Evolutionary conservation across 768 basidiomycete species (phyloP).

Genomic region (Megacollybia marginata): DNA sequence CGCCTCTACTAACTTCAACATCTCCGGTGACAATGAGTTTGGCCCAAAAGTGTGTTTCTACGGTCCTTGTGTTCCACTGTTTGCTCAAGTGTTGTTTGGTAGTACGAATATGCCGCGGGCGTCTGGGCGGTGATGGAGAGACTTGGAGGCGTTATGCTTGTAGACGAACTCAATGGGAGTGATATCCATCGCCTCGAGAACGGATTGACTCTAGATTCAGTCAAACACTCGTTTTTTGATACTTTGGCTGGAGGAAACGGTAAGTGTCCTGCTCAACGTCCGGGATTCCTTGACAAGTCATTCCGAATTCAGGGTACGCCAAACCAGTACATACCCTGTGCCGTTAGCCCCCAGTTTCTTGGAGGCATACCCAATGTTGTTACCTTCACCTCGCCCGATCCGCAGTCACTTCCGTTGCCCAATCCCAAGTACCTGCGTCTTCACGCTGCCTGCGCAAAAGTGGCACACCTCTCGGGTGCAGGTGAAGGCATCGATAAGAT

Average conservation of each 20-base stretch:
- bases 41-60: slow-evolving; percentile 13
- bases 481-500: slow-evolving; percentile 24
- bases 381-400: slow-evolving; percentile 21
- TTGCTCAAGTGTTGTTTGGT: slow-evolving; percentile 1
- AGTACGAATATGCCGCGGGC: slow-evolving; percentile 16
- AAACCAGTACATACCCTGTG: slow-evolving; percentile 15
- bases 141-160: slow-evolving; percentile 17
- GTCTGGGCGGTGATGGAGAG: slow-evolving; percentile 18
- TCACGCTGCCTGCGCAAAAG: slow-evolving; percentile 32
- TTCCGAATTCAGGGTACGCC: slow-evolving; percentile 4
- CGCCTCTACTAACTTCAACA: slow-evolving; percentile 12
- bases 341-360: slow-evolving; percentile 1
- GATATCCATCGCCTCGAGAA: slow-evolving; percentile 24
- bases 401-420: slow-evolving; percentile 20
- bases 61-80: slow-evolving; percentile 3
- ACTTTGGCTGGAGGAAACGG: slow-evolving; percentile 25
- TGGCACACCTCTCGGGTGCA: slow-evolving; percentile 32
- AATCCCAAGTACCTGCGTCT: slow-evolving; percentile 22
- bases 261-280: slow-evolving; percentile 6
- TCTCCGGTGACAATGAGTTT: slow-evolving; percentile 6
- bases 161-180: slow-evolving; percentile 18
- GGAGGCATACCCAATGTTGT: slow-evolving; percentile 13
- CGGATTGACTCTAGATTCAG: slow-evolving; percentile 19
- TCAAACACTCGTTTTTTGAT: slow-evolving; percentile 17
- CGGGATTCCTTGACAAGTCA: not conserved